Evolutionary conservation across 768 basidiomycete species (phyloP), one percentile per base, ranked within the genome.

Genomic region (Artomyces pyxidatus): DNA sequence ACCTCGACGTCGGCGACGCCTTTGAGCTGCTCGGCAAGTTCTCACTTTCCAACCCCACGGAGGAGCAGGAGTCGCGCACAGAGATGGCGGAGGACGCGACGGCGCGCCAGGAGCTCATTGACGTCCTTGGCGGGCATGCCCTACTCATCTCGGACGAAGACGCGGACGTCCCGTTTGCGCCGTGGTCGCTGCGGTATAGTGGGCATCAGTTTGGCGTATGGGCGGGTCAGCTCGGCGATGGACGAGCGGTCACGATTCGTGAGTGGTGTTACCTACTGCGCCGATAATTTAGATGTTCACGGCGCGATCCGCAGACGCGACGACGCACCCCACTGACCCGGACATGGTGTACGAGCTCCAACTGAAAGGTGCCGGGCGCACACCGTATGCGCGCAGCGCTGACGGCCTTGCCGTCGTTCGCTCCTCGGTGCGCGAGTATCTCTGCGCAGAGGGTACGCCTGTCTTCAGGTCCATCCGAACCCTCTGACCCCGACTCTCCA

Each of bases 221-320:
- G 83, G 94, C 96, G 1, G 92, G 93, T 22, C 96, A 97, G 62
- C 74, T 99, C 4, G 96, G 96, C 11, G 95, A 98, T 59, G 96
- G 96, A 0, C 76, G 96, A 16, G 95, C 96, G 1, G 88, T 91
- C n/a, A 88, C 88, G 8, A 78, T 99, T 44, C 67, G 81, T 80
- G 57, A 54, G 77, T 67, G 42, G 5, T 43, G 38, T 49, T 22
- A 7, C 22, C 51, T 37, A 37, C 14, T 14, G 5, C 35, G 5
- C 30, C 28, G 55, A 27, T 28, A 9, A 28, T 19, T 37, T 16
- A 21, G 40, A 4, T 4, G 32, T 22, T n/a, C 39, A 22, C 37
- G n/a, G 28, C 37, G 7, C 14, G 35, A 10, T 17, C 32, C 26
- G 17, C 28, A 90, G 88, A 89, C 49, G 81, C 82, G n/a, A 90